These are phyloP conservation scores for Mucor saturninus DNA, from an alignment of 371 early-diverging fungal genomes.

Conservation along the genomic window DNA sequence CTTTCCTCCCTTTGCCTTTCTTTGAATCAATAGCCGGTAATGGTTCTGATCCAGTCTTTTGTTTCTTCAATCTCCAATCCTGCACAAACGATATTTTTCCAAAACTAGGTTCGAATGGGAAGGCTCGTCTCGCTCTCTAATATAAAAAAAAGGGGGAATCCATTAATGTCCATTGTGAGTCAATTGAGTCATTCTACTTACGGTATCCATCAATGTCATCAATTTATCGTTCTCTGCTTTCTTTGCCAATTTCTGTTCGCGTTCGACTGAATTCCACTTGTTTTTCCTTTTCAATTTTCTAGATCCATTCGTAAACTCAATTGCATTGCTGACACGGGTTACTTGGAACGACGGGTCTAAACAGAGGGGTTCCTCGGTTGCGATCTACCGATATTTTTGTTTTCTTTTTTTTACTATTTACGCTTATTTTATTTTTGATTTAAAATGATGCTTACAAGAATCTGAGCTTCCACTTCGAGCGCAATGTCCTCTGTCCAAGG, in stretches of 20 bases:
- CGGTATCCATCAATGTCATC: conserved; percentile 68
- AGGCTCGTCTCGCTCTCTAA: conserved; percentile 50
- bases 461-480: conserved; percentile 60
- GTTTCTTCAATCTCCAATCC: conserved; percentile 63
- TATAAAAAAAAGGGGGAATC: not conserved
- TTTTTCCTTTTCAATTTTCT: conserved; percentile 52
- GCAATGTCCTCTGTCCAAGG: conserved; percentile 57
- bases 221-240: conserved; percentile 63
- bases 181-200: conserved; percentile 22
- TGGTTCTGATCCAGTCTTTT: conserved; percentile 47
- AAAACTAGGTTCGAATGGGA: conserved; percentile 60
- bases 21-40: conserved; percentile 60
- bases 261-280: conserved; percentile 66
- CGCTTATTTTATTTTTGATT: not conserved
- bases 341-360: conserved; percentile 66
- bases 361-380: conserved; percentile 63
- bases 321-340: conserved; percentile 61
- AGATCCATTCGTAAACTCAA: conserved; percentile 44
- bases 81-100: conserved; percentile 65
- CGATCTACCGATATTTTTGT: conserved; percentile 40
- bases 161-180: not conserved
- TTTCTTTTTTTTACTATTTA: not conserved
- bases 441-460: conserved; percentile 47
- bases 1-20: conserved; percentile 54
- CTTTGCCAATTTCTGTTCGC: conserved; percentile 62